These are phyloP conservation scores for Xanthoconium purpureum DNA, from an alignment of 768 basidiomycete genomes.

Conservation along the genomic window DNA sequence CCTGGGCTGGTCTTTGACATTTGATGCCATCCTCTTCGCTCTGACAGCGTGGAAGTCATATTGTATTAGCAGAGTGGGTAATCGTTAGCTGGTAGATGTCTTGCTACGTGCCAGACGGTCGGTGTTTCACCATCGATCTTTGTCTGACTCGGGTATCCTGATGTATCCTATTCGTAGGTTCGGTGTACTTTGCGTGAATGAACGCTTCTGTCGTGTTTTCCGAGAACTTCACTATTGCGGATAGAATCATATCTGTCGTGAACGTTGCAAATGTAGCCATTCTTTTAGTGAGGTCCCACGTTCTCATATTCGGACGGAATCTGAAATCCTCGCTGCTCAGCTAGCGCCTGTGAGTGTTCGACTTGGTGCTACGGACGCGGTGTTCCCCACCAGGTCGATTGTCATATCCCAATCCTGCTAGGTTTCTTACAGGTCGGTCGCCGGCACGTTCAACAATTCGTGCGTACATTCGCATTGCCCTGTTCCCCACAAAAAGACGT, in stretches of 20 bases:
- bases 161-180: slow-evolving; percentile 2
- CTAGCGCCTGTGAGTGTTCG: slow-evolving; percentile 5
- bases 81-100: slow-evolving; percentile 8
- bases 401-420: neutral
- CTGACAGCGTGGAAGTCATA: slow-evolving; percentile 18
- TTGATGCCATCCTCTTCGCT: slow-evolving; percentile 21
- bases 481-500: neutral
- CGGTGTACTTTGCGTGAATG: slow-evolving; percentile 19
- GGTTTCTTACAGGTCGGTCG: neutral
- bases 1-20: slow-evolving; percentile 13
- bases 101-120: slow-evolving; percentile 20
- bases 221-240: neutral
- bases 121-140: neutral
- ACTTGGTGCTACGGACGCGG: neutral
- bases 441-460: neutral
- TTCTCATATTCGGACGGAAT: neutral
- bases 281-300: slow-evolving; percentile 8
- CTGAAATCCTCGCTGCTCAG: neutral
- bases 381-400: neutral
- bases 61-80: neutral
- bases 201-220: neutral
- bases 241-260: slow-evolving; percentile 11
- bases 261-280: slow-evolving; percentile 10
- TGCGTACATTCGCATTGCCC: neutral
- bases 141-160: neutral